Evolutionary conservation across 345 rosid genomes (phyloP).

Genomic region (Psidium guajava): DNA sequence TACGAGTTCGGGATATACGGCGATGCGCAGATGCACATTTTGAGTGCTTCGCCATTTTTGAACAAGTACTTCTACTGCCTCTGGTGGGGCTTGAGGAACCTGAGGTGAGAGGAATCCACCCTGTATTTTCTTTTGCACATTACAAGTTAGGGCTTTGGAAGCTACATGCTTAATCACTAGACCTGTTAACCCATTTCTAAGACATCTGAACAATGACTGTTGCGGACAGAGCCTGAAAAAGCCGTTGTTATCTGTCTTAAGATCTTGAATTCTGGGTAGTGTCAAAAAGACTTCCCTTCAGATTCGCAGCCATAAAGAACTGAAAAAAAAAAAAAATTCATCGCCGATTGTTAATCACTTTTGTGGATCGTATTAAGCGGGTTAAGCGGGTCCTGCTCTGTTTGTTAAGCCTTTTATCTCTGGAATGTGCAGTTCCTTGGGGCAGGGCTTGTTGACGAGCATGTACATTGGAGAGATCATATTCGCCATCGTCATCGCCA

Average conservation of each 20-base stretch:
- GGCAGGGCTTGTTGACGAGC: conserved; percentile 36
- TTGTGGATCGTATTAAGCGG: neutral
- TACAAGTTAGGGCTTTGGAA: neutral
- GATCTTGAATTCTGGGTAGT: neutral
- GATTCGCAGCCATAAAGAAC: neutral
- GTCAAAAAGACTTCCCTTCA: neutral
- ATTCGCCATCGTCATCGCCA: conserved; percentile 48
- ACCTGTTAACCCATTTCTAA: neutral
- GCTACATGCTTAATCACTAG: neutral
- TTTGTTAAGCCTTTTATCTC: neutral
- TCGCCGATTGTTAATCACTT: neutral
- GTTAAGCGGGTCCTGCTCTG: neutral
- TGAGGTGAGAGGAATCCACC: conserved; percentile 14
- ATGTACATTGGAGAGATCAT: conserved; percentile 38
- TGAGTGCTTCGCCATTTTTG: conserved; percentile 9
- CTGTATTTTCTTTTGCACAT: neutral
- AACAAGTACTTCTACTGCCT: conserved; percentile 35
- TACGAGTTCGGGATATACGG: conserved; percentile 22
- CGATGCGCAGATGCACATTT: conserved; percentile 9
- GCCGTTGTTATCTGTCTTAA: neutral
- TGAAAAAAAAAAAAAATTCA: neutral
- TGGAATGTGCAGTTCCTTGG: conserved; percentile 35
- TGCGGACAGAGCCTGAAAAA: neutral
- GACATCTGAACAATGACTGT: neutral
- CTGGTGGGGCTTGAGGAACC: conserved; percentile 43